Evolutionary conservation across 768 basidiomycete species (phyloP).

Genomic region (Leccinum imitatum): DNA sequence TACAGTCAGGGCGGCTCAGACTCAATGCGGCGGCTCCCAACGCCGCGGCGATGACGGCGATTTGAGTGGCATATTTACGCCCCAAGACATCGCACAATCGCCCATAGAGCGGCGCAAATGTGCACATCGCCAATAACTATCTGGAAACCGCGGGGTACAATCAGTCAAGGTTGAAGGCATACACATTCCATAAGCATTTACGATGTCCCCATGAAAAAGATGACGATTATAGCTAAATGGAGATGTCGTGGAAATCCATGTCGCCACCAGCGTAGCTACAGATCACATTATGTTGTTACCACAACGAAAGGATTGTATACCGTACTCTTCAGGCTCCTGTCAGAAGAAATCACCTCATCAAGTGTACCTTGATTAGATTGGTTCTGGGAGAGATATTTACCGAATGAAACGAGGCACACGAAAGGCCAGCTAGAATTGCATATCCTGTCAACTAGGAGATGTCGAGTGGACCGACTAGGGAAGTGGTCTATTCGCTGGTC

Average conservation of each 20-base stretch:
- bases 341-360: constrained; percentile 1
- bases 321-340: constrained; percentile 52
- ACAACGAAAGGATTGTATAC: constrained; percentile 8
- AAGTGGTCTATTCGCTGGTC: background rate
- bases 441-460: constrained; percentile 56
- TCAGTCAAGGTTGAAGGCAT: background rate
- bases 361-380: constrained; percentile 1
- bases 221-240: constrained; percentile 9
- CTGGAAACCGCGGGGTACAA: constrained; percentile 32
- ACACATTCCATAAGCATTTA: constrained; percentile 32
- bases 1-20: constrained; percentile 5
- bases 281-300: constrained; percentile 1
- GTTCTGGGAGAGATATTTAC: constrained; percentile 40
- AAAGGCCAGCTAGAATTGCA: constrained; percentile 69
- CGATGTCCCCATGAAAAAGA: constrained; percentile 53
- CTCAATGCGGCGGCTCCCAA: constrained; percentile 64
- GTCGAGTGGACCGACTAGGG: constrained; percentile 52
- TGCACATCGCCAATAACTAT: constrained; percentile 75
- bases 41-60: constrained; percentile 57
- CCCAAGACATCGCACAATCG: constrained; percentile 75
- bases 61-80: constrained; percentile 63
- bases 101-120: constrained; percentile 81
- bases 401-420: constrained; percentile 70
- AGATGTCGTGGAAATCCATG: constrained; percentile 41
- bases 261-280: constrained; percentile 73